Evolutionary conservation across 768 basidiomycete species (phyloP).

Genomic region (Collybia nuda): DNA sequence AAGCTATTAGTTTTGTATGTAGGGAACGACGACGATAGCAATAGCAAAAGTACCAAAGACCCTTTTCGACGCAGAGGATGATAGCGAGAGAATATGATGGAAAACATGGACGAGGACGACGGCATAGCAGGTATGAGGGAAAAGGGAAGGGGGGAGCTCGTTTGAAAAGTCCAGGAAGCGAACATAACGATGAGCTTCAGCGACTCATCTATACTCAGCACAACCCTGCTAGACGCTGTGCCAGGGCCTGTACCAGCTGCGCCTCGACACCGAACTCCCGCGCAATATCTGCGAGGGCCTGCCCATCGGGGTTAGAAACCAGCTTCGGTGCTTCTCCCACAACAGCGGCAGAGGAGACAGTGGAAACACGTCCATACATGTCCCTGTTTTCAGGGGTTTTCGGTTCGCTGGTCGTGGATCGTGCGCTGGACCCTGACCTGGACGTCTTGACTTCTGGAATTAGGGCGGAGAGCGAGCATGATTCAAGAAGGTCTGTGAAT

Average conservation of each 20-base stretch:
- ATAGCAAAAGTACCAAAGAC: too few species aligned
- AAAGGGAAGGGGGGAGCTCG: too few species aligned
- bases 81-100: too few species aligned
- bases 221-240: constrained; percentile 48
- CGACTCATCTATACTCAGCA: constrained; percentile 7
- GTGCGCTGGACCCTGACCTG: constrained; percentile 13
- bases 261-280: constrained; percentile 75
- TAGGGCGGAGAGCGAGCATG: constrained; percentile 8
- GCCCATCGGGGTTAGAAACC: constrained; percentile 10
- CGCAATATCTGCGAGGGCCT: constrained; percentile 55
- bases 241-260: constrained; percentile 64
- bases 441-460: constrained; percentile 7
- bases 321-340: constrained; percentile 10
- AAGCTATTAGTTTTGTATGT: too few species aligned
- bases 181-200: constrained; percentile 2
- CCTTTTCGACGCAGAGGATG: too few species aligned
- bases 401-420: constrained; percentile 16
- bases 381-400: constrained; percentile 23
- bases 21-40: too few species aligned
- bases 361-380: constrained; percentile 7
- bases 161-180: background rate
- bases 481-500: constrained; percentile 43
- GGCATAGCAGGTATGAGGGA: too few species aligned
- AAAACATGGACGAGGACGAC: too few species aligned
- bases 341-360: constrained; percentile 4